Evolutionary conservation across 768 basidiomycete genomes (phyloP).

Genomic region (Tricholoma furcatifolium): DNA sequence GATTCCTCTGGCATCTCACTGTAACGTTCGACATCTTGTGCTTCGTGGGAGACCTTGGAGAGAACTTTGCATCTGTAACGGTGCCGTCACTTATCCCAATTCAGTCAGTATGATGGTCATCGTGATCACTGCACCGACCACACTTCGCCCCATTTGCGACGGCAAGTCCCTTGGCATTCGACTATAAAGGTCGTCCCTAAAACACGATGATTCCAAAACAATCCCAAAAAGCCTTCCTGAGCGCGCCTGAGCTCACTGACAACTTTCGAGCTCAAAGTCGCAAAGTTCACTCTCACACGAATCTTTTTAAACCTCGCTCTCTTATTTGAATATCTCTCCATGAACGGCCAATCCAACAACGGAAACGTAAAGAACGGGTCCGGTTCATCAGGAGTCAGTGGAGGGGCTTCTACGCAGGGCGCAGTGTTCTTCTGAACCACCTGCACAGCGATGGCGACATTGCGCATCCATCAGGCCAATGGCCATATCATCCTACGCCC

Average conservation of each 20-base stretch:
- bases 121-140: constrained; percentile 22
- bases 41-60: constrained; percentile 23
- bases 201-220: constrained; percentile 32
- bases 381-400: constrained; percentile 45
- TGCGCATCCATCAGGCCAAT: too few relatives aligned
- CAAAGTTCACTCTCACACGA: constrained; percentile 3
- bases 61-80: constrained; percentile 20
- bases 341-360: constrained; percentile 41
- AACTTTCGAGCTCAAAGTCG: constrained; percentile 3
- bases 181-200: constrained; percentile 26
- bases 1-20: constrained; percentile 26
- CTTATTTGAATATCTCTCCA: constrained; percentile 19
- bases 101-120: constrained; percentile 39
- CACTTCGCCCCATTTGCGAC: constrained; percentile 24
- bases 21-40: constrained; percentile 29
- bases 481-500: too few relatives aligned
- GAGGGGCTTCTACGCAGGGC: constrained; percentile 48
- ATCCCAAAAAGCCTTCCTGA: constrained; percentile 20
- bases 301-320: constrained; percentile 7
- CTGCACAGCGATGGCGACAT: neutral
- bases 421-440: constrained; percentile 60
- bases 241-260: constrained; percentile 5
- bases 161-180: constrained; percentile 21
- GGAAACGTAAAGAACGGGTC: constrained; percentile 32
- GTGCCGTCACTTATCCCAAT: constrained; percentile 31